Evolutionary conservation across 2,329 filamentous ascomycete genomes (phyloP), one percentile per base, ranked within the genome.

Genomic region (Monilinia fructicola): DNA sequence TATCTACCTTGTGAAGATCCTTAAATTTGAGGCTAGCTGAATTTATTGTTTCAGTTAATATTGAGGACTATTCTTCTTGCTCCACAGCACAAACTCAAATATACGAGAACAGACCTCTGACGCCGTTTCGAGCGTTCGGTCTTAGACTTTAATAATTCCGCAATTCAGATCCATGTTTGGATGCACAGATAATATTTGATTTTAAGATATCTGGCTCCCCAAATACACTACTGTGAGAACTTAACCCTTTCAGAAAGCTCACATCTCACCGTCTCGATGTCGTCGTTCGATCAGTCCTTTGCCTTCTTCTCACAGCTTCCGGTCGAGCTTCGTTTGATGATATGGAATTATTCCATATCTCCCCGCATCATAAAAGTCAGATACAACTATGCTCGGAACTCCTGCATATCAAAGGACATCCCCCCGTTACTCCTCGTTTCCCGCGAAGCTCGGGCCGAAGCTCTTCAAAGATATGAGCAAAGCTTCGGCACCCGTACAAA

Each of bases 381-480:
- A 48, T 35, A 5, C 21, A 59, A 31, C 26, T 16, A 59, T 5
- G 11, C 12, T 5, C n/a, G 48, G 5, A 38, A 38, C 16, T 38
- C 44, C 1, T 50, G 42, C 4, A 16, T 60, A 28, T 48, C 56
- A 16, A 38, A 38, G 2, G 31, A n/a, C 3, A 4, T 40, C 16
- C 48, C 35, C 2, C 23, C 60, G 4, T 18, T 54, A 40, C 35
- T 42, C 16, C 46, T 63, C 23, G 60, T 63, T 42, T 63, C 31
- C 6, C 31, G 16, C 11, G n/a, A 54, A 63, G 16, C 48, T 42
- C 31, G 31, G 21, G n/a, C 48, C 7, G 31, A 54, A 54, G 38
- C 31, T 63, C 48, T 54, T 62, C 28, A n/a, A 38, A 46, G 14
- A 14, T 53, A 53, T 62, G 59, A 26, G 18, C 48, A 23, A 21